Evolutionary conservation across 2,329 filamentous ascomycete species (phyloP), one percentile per base, ranked within the genome.

Genomic region (Juglanconis sp.): DNA sequence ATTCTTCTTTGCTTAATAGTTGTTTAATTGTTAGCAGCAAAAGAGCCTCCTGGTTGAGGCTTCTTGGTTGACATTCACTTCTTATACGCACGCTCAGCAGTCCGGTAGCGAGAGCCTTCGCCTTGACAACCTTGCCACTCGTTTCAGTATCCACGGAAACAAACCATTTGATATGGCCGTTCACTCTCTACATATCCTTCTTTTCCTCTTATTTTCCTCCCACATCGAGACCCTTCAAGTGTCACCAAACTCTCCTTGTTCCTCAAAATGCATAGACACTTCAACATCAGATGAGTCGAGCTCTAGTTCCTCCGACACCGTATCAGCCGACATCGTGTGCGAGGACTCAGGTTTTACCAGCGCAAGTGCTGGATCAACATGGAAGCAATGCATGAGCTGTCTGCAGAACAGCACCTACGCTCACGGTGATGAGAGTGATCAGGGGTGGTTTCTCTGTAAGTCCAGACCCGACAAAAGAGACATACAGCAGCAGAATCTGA

Each of bases 401-500:
- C 71, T 85, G 34, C 78, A 85, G 66, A 76, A 76, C 34, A 85
- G 82, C 69, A 74, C 73, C 9, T 83, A 77, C 62, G 68, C 72
- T 3, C 72, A 79, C 40, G 80, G 76, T 1, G 59, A 61, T 6
- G 81, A 85, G 70, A 84, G 71, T 57, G 82, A 85, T 63, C 80
- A 82, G 62, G 73, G 75, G 52, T 84, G 81, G 82, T 85, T 84
- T 63, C 65, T 85, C 48, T 83, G 82, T 84, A 75, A 72, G 81
- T 72, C 24, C 24, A 24, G 24, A 24, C 24, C 24, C 24, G 24
- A 24, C 24, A 2, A 24, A 24, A 24, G 24, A 24, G 24, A 24
- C n/a, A 9, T n/a, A 13, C 11, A 7, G 9, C 5, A 30, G 13
- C 44, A 17, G 10, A 40, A 48, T n/a, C 47, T 9, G 42, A 24